Evolutionary conservation across 805 yeast genomes (phyloP), one percentile per base, ranked within the genome.

Genomic region (Pichia membranifaciens): DNA sequence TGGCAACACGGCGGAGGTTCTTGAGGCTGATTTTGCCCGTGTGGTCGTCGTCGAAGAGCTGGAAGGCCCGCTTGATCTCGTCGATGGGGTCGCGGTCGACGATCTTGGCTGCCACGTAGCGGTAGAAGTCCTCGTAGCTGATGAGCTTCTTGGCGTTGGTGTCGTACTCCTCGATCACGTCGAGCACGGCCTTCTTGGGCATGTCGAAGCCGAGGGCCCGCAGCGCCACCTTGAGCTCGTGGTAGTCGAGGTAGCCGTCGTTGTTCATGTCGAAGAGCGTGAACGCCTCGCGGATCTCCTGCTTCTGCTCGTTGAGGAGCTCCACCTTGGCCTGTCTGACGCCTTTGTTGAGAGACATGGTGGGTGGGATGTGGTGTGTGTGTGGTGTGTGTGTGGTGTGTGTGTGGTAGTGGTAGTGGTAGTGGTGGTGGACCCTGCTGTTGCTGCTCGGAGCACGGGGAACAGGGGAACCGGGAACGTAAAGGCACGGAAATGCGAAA

Each of bases 191-290:
- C 52, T 81, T 75, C 57, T 89, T 81, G 25, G 84, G 69, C 57
- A 86, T 74, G 43, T 87, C 96, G 60, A 93, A 91, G 23, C 96
- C 98, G 36, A 93, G 72, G 0, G 99, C 99, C 46, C 95, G 71
- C 70, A 93, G 79, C 0, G 99, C 97, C 17, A 89, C 96, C 66
- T 88, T 90, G 54, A 88, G 71, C 58, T 91, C 98, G 59, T 93
- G 98, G 64, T 86, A 91, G 58, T 93, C 97, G 44, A 93, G 73
- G 54, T 74, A 76, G 3, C 96, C 95, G 63, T 93, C 98, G 50
- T 79, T 81, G 66, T 93, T 88, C 85, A 87, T 82, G 60, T 93
- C 99, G 65, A 93, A 93, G 29, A 91, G 71, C 43, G 83, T 77
- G 61, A 91, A 91, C 2, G 97, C 97, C 61, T 90, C 97, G 51